Base-by-base conservation (phyloP, 2,329 filamentous ascomycete genomes). In the Claviceps cyperi region DNA sequence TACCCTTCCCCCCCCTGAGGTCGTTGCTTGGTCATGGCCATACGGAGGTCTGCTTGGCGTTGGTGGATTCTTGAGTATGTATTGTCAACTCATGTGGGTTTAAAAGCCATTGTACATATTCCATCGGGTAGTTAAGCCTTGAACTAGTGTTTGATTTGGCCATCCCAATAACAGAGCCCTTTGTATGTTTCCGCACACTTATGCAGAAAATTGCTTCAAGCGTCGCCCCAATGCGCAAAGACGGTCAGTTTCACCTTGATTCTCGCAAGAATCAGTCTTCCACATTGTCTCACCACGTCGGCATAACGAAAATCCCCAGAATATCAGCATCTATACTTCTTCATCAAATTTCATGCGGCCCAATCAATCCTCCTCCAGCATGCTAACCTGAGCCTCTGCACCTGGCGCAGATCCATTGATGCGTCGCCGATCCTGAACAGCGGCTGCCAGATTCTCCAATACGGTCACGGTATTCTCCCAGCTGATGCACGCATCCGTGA, bases 401-500 rank as follows among this genome's bases (percentile, higher is more conserved):
- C 60, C 60, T 46, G 60, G 55, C 7, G 62, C 59, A 50, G 65
- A 67, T 38, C 64, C 65, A 58, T 70, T 73, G 41, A 69, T 51
- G 59, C 79, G 72, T 59, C 92, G 80, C 59, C 91, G 80, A 55
- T 79, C 77, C 48, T 86, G 79, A 48, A 97, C 84, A 37, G 87
- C 86, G n/a, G 81, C 80, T 5, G 92, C 90, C 32, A 97, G 77
- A 58, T 91, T 78, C 67, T 95, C 85, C 22, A 97, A 76, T 1
- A 92, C 86, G 1, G 77, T 71, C 41, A 92, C 80, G 1, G 90
- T 96, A 49, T 74, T 76, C 14, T 94, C 86, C 91, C 91, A 96
- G 74, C 86, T 75, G 64, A 98, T 95, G 72, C 91, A 98, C 50
- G 90, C 91, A 66, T 96, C 90, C 1, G 90, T 96, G 69, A 96